phyloP scores from a whole-genome alignment of 345 rosid species.

The Iberis pinnata region DNA sequence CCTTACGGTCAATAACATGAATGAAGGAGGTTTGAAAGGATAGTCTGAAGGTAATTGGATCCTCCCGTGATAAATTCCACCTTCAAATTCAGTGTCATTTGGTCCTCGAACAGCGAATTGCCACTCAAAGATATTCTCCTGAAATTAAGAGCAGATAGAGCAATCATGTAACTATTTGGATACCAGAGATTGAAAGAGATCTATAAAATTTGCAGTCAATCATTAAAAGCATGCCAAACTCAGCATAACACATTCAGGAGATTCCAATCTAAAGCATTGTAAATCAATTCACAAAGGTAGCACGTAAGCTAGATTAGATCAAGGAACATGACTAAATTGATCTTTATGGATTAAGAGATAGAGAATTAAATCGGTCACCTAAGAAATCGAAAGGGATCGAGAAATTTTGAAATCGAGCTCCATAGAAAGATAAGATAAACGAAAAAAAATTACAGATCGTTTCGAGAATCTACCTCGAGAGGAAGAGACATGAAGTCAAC shows the following conservation, averaged over 20 bases:
- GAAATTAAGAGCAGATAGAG: background rate
- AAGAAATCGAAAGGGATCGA: too few species aligned
- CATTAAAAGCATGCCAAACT: too few species aligned
- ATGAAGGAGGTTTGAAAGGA: conserved; percentile 90
- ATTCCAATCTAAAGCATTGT: background rate
- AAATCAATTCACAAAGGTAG: too few species aligned
- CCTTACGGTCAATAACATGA: conserved; percentile 71
- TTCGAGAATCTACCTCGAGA: conserved; percentile 78
- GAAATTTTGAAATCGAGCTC: too few species aligned
- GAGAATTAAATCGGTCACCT: too few species aligned
- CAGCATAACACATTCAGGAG: too few species aligned
- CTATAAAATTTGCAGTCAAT: background rate
- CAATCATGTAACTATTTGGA: background rate
- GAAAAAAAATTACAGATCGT: too few species aligned
- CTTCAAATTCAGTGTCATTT: conserved; percentile 62
- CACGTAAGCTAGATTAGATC: too few species aligned
- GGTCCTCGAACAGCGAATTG: conserved; percentile 90
- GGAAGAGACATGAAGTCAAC: conserved; percentile 97
- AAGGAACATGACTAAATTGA: too few species aligned
- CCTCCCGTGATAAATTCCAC: conserved; percentile 89
- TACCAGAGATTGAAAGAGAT: background rate
- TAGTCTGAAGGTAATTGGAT: conserved; percentile 83
- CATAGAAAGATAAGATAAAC: background rate
- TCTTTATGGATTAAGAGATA: too few species aligned
- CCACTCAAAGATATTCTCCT: conserved; percentile 98